phyloP scores from a whole-genome alignment of 2,329 filamentous ascomycete genomes.

The Penicillium sp. region DNA sequence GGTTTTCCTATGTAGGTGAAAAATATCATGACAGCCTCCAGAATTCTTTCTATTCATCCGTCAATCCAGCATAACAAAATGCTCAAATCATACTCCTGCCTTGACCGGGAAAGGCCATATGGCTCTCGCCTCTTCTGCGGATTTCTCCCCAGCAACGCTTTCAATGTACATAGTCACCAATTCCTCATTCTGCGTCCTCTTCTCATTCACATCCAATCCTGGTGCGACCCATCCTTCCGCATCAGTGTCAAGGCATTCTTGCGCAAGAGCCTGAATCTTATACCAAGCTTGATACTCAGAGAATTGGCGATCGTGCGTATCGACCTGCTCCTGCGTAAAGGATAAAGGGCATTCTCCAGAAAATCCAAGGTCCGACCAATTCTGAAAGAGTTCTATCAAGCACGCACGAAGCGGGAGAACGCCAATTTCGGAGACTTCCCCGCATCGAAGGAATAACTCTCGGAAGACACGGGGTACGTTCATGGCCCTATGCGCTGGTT shows the following conservation, averaged over 20 bases:
- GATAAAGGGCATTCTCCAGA: slow-evolving; percentile 29
- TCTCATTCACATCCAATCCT: slow-evolving; percentile 29
- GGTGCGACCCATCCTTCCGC: slow-evolving; percentile 39
- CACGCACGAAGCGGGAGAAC: slow-evolving; percentile 35
- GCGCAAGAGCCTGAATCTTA: slow-evolving; percentile 27
- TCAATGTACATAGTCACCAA: slow-evolving; percentile 24
- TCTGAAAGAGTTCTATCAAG: slow-evolving; percentile 33
- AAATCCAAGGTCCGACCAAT: slow-evolving; percentile 30
- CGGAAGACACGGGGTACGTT: slow-evolving; percentile 31
- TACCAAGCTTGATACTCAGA: slow-evolving; percentile 33
- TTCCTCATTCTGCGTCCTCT: slow-evolving; percentile 27
- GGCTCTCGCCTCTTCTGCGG: slow-evolving; percentile 18
- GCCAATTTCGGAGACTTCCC: slow-evolving; percentile 30
- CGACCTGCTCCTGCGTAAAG: slow-evolving; percentile 31
- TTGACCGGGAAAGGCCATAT: slow-evolving; percentile 24
- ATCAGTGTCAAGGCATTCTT: slow-evolving; percentile 34
- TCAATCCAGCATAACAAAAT: slow-evolving; percentile 1
- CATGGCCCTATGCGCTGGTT: slow-evolving; percentile 24
- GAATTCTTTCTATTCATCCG: neutral
- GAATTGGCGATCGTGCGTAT: slow-evolving; percentile 31
- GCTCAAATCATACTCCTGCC: slow-evolving; percentile 1
- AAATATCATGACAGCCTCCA: neutral
- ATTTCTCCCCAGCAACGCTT: slow-evolving; percentile 18
- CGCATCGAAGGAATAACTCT: slow-evolving; percentile 35
- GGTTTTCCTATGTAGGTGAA: neutral